Base-by-base conservation (phyloP, 108 stramenopile species). In the Aurantiochytrium sp. region DNA sequence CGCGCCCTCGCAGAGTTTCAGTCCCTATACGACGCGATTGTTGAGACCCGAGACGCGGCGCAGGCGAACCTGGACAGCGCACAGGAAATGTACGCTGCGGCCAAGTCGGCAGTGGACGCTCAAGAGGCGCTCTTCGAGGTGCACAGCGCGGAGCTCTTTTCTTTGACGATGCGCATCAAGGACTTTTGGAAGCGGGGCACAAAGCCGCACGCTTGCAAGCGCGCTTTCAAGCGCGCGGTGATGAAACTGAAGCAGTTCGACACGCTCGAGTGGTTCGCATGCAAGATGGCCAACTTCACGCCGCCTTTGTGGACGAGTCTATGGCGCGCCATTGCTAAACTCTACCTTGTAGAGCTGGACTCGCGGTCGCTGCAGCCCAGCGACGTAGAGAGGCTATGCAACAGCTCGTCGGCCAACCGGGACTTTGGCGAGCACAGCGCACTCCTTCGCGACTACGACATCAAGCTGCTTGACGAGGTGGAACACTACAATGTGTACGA, bases 381-480 rank as follows among this genome's bases (percentile, higher is more conserved):
- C 39, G 73, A 81, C 32, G 30, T 81, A 2, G 73, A 81, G 30
- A 37, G 45, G 36, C 73, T 81, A 6, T 81, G 73, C 45, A 81
- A 81, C 39, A 81, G 73, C 30, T 22, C 73, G 8, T 22, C 39
- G 73, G 32, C 24, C 36, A 81, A 81, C 32, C 42, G 42, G 6
- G 42, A 48, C 45, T 48, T 48, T 41, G 73, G 73, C 73, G 73
- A 81, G 45, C 73, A 41, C 42, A 48, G 27, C 42, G 73, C 73
- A 12, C 73, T 81, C 32, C 73, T 81, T 81, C 73, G 73, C 39
- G 45, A 81, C 45, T 81, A 81, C 73, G 30, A 81, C 27, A 48
- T 81, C 2, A 81, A 81, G 73, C 45, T 81, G 6, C 73, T 81
- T 42, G 73, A 81, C 1, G 73, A 81, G n/a, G 24, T 81, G 12